These are phyloP conservation scores for Pyrenophora teres DNA, from an alignment of 2,329 filamentous ascomycete species.

Conservation along the genomic window DNA sequence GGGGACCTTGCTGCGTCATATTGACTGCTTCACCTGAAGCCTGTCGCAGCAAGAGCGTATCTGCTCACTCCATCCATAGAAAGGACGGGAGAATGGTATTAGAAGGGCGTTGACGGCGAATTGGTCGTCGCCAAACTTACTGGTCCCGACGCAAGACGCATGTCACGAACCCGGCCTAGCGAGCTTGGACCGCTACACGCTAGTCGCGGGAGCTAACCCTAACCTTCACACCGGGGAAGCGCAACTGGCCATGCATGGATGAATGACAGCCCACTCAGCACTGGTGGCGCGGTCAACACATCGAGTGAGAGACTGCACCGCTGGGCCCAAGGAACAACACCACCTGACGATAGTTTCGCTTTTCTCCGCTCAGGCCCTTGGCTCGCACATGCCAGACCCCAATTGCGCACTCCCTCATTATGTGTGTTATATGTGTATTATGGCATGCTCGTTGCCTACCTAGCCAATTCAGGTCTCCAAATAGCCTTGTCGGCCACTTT, in stretches of 20 bases:
- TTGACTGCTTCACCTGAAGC: conserved; percentile 45
- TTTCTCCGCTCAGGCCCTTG: neutral
- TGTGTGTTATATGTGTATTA: no score
- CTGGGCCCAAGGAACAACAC: neutral
- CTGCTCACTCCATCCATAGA: conserved; percentile 41
- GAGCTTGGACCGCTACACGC: conserved; percentile 19
- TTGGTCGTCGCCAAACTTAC: conserved; percentile 22
- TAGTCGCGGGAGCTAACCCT: conserved; percentile 12
- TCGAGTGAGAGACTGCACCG: neutral
- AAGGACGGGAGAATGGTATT: conserved; percentile 22
- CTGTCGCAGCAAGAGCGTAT: conserved; percentile 30
- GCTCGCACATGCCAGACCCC: neutral
- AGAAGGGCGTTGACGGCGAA: conserved; percentile 14
- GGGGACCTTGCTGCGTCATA: conserved; percentile 44
- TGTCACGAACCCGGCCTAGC: conserved; percentile 27
- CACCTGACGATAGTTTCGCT: neutral
- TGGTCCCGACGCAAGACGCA: conserved; percentile 16
- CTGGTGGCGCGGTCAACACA: conserved; percentile 8
- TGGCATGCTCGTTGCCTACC: no score
- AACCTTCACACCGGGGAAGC: conserved; percentile 14
- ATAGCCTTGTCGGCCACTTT: no score
- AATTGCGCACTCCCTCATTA: neutral
- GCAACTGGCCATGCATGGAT: neutral
- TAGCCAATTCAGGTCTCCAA: no score
- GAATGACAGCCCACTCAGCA: neutral